Evolutionary conservation across 306 rosid species (phyloP), one percentile per base, ranked within the genome.

Genomic region (Malus fusca): DNA sequence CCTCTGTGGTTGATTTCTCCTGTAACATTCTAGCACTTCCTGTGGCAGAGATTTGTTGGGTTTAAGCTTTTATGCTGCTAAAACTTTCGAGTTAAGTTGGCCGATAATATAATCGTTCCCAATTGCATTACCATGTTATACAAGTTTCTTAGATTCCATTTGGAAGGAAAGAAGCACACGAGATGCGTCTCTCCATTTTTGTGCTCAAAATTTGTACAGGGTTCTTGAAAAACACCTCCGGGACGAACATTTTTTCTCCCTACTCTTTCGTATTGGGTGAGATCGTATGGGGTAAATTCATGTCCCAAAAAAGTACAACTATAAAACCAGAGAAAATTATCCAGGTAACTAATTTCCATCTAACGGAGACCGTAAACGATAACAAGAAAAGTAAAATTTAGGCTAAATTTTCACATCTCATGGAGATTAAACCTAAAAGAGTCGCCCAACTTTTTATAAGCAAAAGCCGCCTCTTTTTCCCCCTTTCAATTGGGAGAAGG

Each of bases 341-440:
- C 70, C 17, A 59, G 12, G 25, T 15, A 14, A 22, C n/a, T 12
- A 37, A 58, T 72, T 37, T 58, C 56, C 58, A 60, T 26, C n/a
- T 13, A 26, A 18, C n/a, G 7, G 18, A 40, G 25, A 59, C 61
- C 15, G 42, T 4, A 35, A 58, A 25, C 22, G 31, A 31, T 5
- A 53, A 40, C 6, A 77, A 66, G 77, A 46, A 25, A 67, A 9
- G 30, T 33, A 44, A 3, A 43, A 56, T 46, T 59, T 6, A 58
- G 18, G 66, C 35, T 8, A 52, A 51, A 60, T 9, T 59, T 77
- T 40, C n/a, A 66, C 78, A 66, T 56, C 59, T 72, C 65, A 81
- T 43, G 51, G 44, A 70, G 69, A 62, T 73, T 19, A 78, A 73
- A 71, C 63, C 81, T 73, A 76, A 66, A 46, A 23, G 23, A 60